These are phyloP conservation scores for Gracilaria gracilis DNA, from an alignment of 23 red algal species.

Conservation along the genomic window DNA sequence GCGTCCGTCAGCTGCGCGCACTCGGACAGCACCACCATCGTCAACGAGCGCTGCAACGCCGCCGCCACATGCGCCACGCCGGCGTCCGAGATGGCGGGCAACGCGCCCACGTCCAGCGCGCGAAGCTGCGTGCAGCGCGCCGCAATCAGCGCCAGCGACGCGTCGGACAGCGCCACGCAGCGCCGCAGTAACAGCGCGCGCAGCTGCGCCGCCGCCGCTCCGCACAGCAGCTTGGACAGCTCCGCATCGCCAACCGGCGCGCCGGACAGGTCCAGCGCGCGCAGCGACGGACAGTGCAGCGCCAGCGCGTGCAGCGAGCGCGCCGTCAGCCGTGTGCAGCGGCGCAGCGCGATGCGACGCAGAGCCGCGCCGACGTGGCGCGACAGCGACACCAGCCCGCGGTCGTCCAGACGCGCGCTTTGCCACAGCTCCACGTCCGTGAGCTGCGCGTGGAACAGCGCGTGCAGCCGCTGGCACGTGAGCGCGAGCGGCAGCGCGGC, in stretches of 20 bases:
- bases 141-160: conserved; percentile 40
- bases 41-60: conserved; percentile 1
- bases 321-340: conserved; percentile 10
- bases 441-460: conserved; percentile 31
- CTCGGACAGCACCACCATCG: conserved; percentile 45
- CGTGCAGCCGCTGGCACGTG: conserved; percentile 15
- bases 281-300: not conserved
- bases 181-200: conserved; percentile 26
- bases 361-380: conserved; percentile 11
- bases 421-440: conserved; percentile 44
- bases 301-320: conserved; percentile 17
- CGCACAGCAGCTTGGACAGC: not conserved
- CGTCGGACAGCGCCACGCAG: conserved; percentile 31
- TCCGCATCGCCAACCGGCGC: conserved; percentile 15
- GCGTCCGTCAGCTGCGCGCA: conserved; percentile 44
- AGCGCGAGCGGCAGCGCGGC: conserved; percentile 35
- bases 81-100: conserved; percentile 33
- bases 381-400: conserved; percentile 5
- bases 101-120: conserved; percentile 36
- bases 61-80: conserved; percentile 35
- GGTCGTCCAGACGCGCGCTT: conserved; percentile 25
- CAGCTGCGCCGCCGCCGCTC: conserved; percentile 5
- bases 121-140: conserved; percentile 15
- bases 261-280: conserved; percentile 29
- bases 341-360: conserved; percentile 28